Evolutionary conservation across 2,329 filamentous ascomycete species (phyloP), one percentile per base, ranked within the genome.

Genomic region (Penicillium carneum): DNA sequence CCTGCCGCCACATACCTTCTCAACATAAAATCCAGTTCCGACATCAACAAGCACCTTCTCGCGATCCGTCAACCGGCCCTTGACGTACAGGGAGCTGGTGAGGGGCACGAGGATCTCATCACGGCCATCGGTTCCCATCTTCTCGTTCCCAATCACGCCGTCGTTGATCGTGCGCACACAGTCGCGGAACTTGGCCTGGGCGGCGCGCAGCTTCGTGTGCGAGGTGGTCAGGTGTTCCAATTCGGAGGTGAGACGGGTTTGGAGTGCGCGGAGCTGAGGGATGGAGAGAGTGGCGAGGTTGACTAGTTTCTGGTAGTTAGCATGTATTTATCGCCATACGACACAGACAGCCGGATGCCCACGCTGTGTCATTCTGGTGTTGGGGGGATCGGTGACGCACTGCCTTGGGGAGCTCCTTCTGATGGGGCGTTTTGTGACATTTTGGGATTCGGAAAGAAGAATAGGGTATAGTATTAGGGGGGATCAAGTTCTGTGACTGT

Each of bases 211-310:
- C 76, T 96, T 95, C 52, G 90, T 85, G 81, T 96, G 97, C 10
- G 95, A 98, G 59, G 84, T 86, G 2, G 92, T 96, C 68, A 99
- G 87, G 82, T 98, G 94, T 76, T 97, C 92, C 67, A 99, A 89
- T 80, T 99, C 95, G 73, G 95, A 90, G 77, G 97, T 94, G 68
- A 99, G 89, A 78, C 97, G 94, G 78, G 95, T 93, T 84, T 99
- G 97, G 69, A 99, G 89, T 71, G 92, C 88, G 69, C 88, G 89
- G 69, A 99, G 90, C 80, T 97, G 94, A 68, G 92, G 91, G 29
- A 89, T 84, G 71, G 90, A 90, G 72, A 99, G 89, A 63, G 86
- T 88, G 71, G 89, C 87, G 72, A 99, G 83, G 74, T 91, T 88
- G 69, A 91, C 84, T 70, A 12, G 8, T 20, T 31, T 20, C 16